These are phyloP conservation scores for Penicillium coprophilum DNA, from an alignment of 495 filamentous ascomycete species.

Conservation along the genomic window DNA sequence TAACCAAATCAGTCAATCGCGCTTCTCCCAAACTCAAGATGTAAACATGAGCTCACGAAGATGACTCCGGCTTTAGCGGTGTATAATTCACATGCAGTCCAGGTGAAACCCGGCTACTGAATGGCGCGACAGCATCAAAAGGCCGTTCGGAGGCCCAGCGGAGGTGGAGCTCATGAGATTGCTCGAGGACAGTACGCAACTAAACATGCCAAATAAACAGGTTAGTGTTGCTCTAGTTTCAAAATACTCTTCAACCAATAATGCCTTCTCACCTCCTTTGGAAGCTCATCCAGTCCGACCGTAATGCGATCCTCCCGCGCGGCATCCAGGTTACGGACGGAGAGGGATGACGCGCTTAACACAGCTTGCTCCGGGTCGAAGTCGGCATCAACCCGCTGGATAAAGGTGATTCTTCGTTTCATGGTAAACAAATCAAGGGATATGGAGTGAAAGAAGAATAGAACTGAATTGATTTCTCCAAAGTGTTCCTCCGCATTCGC, in stretches of 20 bases:
- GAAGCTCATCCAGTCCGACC: slow-evolving; percentile 69
- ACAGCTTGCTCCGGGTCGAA: slow-evolving; percentile 61
- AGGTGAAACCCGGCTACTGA: slow-evolving; percentile 69
- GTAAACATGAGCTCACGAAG: slow-evolving; percentile 39
- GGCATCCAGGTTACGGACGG: slow-evolving; percentile 54
- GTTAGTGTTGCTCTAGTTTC: neutral
- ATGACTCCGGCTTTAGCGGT: slow-evolving; percentile 42
- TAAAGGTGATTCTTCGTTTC: slow-evolving; percentile 82
- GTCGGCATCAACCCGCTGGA: slow-evolving; percentile 61
- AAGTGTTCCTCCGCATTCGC: slow-evolving; percentile 29
- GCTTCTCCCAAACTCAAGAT: neutral
- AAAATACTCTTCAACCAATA: neutral
- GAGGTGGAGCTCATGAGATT: slow-evolving; percentile 73
- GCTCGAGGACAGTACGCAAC: slow-evolving; percentile 61
- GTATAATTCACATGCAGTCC: slow-evolving; percentile 84
- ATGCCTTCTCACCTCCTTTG: slow-evolving; percentile 53
- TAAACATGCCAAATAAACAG: slow-evolving; percentile 24
- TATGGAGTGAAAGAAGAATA: neutral
- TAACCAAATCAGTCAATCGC: slow-evolving; percentile 16
- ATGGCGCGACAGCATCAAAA: slow-evolving; percentile 63
- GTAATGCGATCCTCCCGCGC: slow-evolving; percentile 81
- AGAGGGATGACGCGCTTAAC: slow-evolving; percentile 49
- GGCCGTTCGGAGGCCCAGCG: slow-evolving; percentile 65
- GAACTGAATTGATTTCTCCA: slow-evolving; percentile 14
- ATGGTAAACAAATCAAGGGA: slow-evolving; percentile 44